A percentile compares a stretch with the other conserved stretches of the same genome.
phyloP scores from a whole-genome alignment of 2,329 filamentous ascomycete species.

The Blumeria graminis region DNA sequence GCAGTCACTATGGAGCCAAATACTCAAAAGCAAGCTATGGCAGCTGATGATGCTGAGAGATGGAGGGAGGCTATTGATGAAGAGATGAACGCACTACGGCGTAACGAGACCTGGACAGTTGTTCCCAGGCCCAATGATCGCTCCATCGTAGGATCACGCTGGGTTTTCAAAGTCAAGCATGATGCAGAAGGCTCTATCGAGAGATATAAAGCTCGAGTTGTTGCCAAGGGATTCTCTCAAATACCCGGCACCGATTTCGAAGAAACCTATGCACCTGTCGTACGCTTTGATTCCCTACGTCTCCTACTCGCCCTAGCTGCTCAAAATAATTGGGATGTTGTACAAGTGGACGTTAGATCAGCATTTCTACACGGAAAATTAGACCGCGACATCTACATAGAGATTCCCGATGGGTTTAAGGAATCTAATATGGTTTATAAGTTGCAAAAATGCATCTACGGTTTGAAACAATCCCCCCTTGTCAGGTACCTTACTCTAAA shows the following conservation, averaged over 20 bases:
- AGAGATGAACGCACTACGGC: too few species aligned
- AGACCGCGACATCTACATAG: background rate
- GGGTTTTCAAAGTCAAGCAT: background rate
- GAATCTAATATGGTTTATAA: background rate
- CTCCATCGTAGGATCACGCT: background rate
- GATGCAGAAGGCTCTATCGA: background rate
- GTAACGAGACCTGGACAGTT: too few species aligned
- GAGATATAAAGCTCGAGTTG: background rate
- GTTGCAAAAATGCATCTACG: background rate
- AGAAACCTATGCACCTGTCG: too few species aligned
- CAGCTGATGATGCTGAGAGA: too few species aligned
- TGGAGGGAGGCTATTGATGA: too few species aligned
- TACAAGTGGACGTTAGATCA: background rate
- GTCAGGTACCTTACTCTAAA: background rate
- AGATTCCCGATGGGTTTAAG: background rate
- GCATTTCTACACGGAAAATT: slow-evolving; percentile 1
- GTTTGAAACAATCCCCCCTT: background rate
- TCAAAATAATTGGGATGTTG: background rate
- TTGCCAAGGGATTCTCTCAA: too few species aligned
- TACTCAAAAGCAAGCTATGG: too few species aligned
- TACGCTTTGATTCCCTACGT: too few species aligned
- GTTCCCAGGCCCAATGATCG: background rate
- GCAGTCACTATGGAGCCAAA: too few species aligned
- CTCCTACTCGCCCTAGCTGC: slow-evolving; percentile 1
- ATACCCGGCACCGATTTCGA: too few species aligned